Evolutionary conservation across 129 eudicot genomes (phyloP), one percentile per base, ranked within the genome.

Genomic region (Kitagawia praeruptora): DNA sequence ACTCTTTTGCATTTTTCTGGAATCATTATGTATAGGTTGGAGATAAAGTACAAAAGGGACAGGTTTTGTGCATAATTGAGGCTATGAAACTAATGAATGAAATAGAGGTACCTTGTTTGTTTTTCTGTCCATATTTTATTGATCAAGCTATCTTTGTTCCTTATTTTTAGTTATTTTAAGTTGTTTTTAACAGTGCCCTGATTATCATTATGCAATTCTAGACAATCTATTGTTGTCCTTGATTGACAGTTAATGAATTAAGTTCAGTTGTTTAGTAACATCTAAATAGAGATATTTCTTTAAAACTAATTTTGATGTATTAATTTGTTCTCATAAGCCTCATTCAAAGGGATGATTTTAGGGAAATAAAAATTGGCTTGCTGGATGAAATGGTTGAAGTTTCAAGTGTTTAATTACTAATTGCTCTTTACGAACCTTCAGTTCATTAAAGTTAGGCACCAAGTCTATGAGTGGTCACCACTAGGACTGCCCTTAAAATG

Each of bases 11-110:
- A n/a, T n/a, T 51, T 31, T 49, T 49, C 42, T 31, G 76, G 71
- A 64, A 76, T 2, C 49, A 42, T 47, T 76, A 44, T 80, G 12
- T 72, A 44, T 80, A 93, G 98, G 93, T 90, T 75, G 98, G 98
- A 76, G 98, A 93, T 81, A 90, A 85, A 80, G 98, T 93, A 42
- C 84, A 87, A 81, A 93, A 93, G 83, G 98, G 98, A 78, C 98
- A 93, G 69, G 96, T 93, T 69, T 61, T 93, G 19, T 93, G 98
- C 92, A 90, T 93, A 75, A 85, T 93, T 75, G 98, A 93, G 85
- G 98, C 98, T 73, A 93, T 93, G 98, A 93, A 93, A 79, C 81
- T 93, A 93, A 93, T 93, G 98, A 93, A 93, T 79, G 98, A 93
- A 84, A 93, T 93, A n/a, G 93, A 93, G 87, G 98, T 93, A 84